Evolutionary conservation across 106 monocot genomes (phyloP), one percentile per base, ranked within the genome.

Genomic region (Allium cepa): DNA sequence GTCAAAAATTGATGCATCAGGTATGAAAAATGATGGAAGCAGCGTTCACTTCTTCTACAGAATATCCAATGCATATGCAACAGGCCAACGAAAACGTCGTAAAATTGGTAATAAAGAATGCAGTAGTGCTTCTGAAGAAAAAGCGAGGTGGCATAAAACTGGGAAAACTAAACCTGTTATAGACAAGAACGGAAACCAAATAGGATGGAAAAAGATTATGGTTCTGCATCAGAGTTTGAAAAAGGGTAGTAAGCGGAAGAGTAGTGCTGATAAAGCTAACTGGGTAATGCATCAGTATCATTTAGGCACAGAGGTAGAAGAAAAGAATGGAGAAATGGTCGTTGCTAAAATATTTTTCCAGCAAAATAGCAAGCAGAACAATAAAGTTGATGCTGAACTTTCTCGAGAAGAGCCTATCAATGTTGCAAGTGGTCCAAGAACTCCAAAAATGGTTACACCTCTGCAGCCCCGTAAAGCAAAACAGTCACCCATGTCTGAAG

Each of bases 231-330:
- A 69, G 72, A 84, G 79, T 67, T 72, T 75, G 17, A 79, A 82
- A 62, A 84, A 80, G 45, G 80, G 82, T 2, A 22, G 56, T 69
- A 88, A 80, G 62, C 82, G 78, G 45, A 78, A 80, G 3, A 22
- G 60, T 69, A 92, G 78, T 62, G 86, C 96, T 26, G 88, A 79
- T 47, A 97, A 79, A 77, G 83, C 83, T 66, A 92, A 86, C 47
- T 97, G 96, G 96, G 96, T 89, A 57, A 87, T 97, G 92, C 96
- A 97, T 71, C 96, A 97, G 66, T 97, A 97, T 49, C 92, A 97
- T 80, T 78, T 97, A 69, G 96, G 96, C 8, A 55, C 76, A 36
- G 84, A 86, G 69, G 96, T 92, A 86, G 88, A 88, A 48, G 96
- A 97, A 56, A 87, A 79, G 56, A 84, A 97, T 47, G 86, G 92